A percentile compares a stretch with the other conserved stretches of the same genome.
Conservation (phyloP, 164 flowering plant genomes). For the Tinospora cordifolia region DNA sequence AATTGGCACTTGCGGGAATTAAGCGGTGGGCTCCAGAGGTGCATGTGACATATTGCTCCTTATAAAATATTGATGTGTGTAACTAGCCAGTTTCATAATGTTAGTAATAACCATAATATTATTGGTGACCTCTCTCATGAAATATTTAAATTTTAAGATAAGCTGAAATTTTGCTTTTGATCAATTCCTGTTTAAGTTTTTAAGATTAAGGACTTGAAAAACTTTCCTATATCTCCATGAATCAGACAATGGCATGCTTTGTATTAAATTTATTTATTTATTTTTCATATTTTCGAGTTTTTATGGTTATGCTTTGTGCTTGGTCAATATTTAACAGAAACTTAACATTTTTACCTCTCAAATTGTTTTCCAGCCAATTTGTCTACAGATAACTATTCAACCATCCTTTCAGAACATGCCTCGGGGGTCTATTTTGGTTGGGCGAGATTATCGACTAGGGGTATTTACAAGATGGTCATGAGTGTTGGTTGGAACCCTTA, state of each 20-base stretch:
- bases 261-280: background rate
- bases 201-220: background rate
- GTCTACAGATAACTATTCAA: conserved; percentile 51
- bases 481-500: conserved; percentile 97
- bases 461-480: conserved; percentile 92
- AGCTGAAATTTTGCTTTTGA: too few species aligned
- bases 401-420: conserved; percentile 54
- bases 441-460: conserved; percentile 69
- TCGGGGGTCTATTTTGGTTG: conserved; percentile 95
- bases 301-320: background rate
- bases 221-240: background rate
- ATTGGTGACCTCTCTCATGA: too few species aligned
- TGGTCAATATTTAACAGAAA: background rate
- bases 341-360: background rate
- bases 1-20: too few species aligned
- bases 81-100: too few species aligned
- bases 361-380: conserved; percentile 62
- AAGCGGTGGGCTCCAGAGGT: too few species aligned
- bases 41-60: too few species aligned
- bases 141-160: too few species aligned
- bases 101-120: too few species aligned
- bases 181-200: too few species aligned
- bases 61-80: too few species aligned
- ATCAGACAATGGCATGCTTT: background rate
- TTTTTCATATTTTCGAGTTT: background rate